Percentiles rank a stretch among this genome's conserved stretches.
phyloP scores from a whole-genome alignment of 371 early-diverging fungal species.

The Enterospora canceri region DNA sequence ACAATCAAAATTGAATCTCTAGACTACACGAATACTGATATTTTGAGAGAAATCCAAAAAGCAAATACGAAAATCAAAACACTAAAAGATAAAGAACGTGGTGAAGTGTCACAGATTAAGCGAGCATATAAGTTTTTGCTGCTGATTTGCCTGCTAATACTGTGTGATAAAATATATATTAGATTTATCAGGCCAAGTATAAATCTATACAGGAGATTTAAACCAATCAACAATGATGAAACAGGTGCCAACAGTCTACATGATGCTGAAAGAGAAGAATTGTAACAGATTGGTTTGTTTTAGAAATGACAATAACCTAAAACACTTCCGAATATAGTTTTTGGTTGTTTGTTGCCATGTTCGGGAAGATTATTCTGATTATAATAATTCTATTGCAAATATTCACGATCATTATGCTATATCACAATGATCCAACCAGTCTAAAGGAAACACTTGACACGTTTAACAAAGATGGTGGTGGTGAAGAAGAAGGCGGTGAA shows the following conservation, averaged over 20 bases:
- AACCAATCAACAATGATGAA: background rate
- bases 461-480: background rate
- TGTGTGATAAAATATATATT: background rate
- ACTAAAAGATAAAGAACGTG: slow-evolving; percentile 21
- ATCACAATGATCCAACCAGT: background rate
- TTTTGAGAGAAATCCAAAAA: slow-evolving; percentile 35
- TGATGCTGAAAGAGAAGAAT: no score
- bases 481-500: background rate
- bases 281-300: no score
- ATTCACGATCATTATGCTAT: slow-evolving; percentile 1
- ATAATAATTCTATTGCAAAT: background rate
- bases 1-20: slow-evolving; percentile 47
- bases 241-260: no score
- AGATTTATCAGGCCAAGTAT: background rate
- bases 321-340: no score
- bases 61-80: slow-evolving; percentile 31
- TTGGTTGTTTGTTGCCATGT: no score
- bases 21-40: slow-evolving; percentile 45
- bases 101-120: slow-evolving; percentile 4
- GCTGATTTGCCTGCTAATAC: background rate
- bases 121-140: background rate
- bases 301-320: no score
- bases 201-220: background rate
- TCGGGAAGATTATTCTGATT: slow-evolving; percentile 1
- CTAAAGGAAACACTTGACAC: background rate